Base-by-base conservation (phyloP, 257 asterid genomes). In the Przewalskia tangutica region DNA sequence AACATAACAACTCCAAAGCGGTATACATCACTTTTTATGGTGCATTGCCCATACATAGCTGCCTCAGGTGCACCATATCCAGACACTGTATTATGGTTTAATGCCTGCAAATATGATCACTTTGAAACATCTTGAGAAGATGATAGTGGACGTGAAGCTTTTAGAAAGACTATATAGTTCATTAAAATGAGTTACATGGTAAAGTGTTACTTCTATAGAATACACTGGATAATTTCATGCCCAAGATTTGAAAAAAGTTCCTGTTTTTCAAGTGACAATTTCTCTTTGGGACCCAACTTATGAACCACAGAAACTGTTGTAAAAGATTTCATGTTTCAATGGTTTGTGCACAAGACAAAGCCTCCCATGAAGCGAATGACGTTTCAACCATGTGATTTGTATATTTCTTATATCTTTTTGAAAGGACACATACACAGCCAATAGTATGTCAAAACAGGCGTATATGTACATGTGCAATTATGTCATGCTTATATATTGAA, bases 21-120 rank as follows among this genome's bases (percentile, higher is more conserved):
- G 86, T 92, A 91, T 5, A 92, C 94, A 3, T 92, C 97, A 50
- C 94, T 91, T 81, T 92, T 91, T 40, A 91, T 89, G 82, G 93
- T 89, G 76, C 87, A 91, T 62, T 85, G 91, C 67, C 98, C 98
- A 0, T 96, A 91, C 97, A 91, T 90, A 81, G 97, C 88, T 76
- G 91, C 96, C 89, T 94, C 99, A 0, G 99, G 98, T 32, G 98
- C 98, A 80, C 95, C 83, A 75, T 91, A 93, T 32, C 98, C 98
- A 9, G 98, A 92, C 76, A 88, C 91, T 18, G 88, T 70, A 32
- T 85, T 85, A 48, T 93, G 93, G 1, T 89, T 86, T 91, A 88
- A 85, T 67, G 93, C 97, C 98, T 93, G 88, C 84, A 88, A 81
- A 84, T 82, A 54, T 14, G 75, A 65, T 36, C 27, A 36, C 50